These are phyloP conservation scores for Fragaria ananassa DNA, from an alignment of 306 rosid genomes.

Conservation along the genomic window DNA sequence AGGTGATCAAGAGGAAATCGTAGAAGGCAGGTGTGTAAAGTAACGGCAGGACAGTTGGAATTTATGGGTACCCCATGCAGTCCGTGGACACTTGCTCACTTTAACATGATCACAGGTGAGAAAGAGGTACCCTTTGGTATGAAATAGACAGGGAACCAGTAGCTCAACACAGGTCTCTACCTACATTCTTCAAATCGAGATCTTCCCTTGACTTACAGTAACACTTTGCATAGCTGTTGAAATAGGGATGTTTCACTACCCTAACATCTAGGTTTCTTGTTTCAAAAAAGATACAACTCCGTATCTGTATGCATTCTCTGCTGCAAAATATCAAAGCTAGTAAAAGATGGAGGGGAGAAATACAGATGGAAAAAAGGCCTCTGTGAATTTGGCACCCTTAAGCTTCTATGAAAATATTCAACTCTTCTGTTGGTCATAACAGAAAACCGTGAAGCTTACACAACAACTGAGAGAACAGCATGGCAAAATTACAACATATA, in stretches of 20 bases:
- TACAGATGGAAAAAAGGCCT: not conserved
- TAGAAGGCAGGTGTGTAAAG: conserved; percentile 36
- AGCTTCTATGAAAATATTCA: conserved; percentile 6
- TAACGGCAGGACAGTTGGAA: conserved; percentile 46
- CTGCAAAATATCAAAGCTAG: not conserved
- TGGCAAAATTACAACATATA: conserved; percentile 31
- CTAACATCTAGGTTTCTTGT: not conserved
- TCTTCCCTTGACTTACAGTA: not conserved
- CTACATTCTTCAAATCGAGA: not conserved
- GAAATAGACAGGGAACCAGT: conserved; percentile 16
- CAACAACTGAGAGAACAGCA: conserved; percentile 32
- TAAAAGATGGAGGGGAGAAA: not conserved
- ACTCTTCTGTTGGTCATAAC: conserved; percentile 6
- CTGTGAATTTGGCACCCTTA: conserved; percentile 1
- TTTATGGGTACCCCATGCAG: conserved; percentile 46
- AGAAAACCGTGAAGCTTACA: conserved; percentile 43
- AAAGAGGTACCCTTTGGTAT: conserved; percentile 28
- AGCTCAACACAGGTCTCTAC: conserved; percentile 1
- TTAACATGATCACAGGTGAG: conserved; percentile 44
- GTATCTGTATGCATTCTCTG: not conserved
- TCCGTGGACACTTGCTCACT: conserved; percentile 37
- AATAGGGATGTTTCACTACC: not conserved
- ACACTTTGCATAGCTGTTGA: not conserved
- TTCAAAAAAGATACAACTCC: not conserved
- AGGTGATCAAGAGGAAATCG: conserved; percentile 17